These are phyloP conservation scores for Chlamydomonas sphaeroides DNA, from an alignment of 139 green algal genomes.

Conservation along the genomic window DNA sequence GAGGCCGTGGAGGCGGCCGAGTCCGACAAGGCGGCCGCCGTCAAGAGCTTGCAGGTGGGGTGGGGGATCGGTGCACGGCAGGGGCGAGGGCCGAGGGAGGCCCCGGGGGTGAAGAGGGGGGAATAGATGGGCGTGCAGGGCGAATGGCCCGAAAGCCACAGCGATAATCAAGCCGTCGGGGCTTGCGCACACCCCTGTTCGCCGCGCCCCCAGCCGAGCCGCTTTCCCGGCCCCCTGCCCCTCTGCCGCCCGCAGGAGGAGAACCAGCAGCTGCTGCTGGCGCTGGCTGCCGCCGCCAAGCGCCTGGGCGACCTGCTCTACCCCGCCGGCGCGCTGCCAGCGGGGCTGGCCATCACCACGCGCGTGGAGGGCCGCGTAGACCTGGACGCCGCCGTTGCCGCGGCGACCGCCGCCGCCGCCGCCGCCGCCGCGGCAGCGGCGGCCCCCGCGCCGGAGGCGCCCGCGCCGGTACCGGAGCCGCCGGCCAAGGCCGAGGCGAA, in stretches of 20 bases:
- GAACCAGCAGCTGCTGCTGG: conserved; percentile 10
- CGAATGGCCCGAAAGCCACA: too few species aligned
- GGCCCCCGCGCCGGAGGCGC: neutral
- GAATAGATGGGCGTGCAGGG: too few species aligned
- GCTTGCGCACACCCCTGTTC: too few species aligned
- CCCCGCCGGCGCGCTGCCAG: conserved; percentile 13
- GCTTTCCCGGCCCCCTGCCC: too few species aligned
- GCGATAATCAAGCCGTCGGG: too few species aligned
- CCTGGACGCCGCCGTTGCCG: neutral
- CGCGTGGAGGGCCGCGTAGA: conserved; percentile 4
- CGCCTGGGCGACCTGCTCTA: neutral
- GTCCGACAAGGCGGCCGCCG: neutral
- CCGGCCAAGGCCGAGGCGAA: neutral
- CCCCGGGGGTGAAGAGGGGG: too few species aligned
- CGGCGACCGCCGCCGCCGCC: neutral
- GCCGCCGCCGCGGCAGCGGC: neutral
- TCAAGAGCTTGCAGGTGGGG: conserved; percentile 8
- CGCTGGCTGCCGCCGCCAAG: neutral
- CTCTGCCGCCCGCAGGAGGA: neutral
- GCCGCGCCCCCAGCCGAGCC: too few species aligned
- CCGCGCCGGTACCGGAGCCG: neutral
- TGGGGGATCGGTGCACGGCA: too few species aligned
- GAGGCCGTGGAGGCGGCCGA: conserved; percentile 24
- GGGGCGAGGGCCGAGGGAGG: too few species aligned
- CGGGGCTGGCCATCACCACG: neutral